Conservation (phyloP, 495 filamentous ascomycete species). For the Trichocladium uniseriatum region DNA sequence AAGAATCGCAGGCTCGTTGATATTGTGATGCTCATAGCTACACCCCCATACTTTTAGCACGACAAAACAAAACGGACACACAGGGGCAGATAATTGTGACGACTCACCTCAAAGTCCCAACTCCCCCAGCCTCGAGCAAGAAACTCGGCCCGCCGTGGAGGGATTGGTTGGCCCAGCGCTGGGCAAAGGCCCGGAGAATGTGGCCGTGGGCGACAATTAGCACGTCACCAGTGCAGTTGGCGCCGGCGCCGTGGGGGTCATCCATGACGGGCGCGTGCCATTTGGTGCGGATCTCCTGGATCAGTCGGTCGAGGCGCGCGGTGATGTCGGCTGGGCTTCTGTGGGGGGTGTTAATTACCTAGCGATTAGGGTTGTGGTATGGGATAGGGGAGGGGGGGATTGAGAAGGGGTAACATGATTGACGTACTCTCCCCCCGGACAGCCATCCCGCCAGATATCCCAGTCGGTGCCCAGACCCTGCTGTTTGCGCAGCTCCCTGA, state of each 20-base stretch:
- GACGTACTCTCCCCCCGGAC: slow-evolving; percentile 54
- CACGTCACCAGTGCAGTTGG: slow-evolving; percentile 39
- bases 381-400: background rate
- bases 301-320: slow-evolving; percentile 61
- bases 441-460: slow-evolving; percentile 84
- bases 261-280: slow-evolving; percentile 46
- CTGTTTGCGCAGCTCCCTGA: slow-evolving; percentile 50
- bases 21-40: slow-evolving; percentile 56
- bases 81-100: background rate
- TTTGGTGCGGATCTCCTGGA: slow-evolving; percentile 58
- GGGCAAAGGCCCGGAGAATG: slow-evolving; percentile 80
- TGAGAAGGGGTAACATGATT: no score
- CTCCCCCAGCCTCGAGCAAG: slow-evolving; percentile 74
- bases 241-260: slow-evolving; percentile 31
- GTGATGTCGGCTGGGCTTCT: slow-evolving; percentile 56
- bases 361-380: background rate
- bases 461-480: slow-evolving; percentile 51
- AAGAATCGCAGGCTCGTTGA: slow-evolving; percentile 61
- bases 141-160: slow-evolving; percentile 57
- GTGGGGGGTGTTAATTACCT: background rate
- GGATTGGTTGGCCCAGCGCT: slow-evolving; percentile 70
- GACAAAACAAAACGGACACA: slow-evolving; percentile 12
- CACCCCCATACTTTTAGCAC: no score
- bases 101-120: slow-evolving; percentile 63
- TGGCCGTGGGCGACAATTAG: slow-evolving; percentile 73